These are phyloP conservation scores for Cyberlindnera euphorbiiphila DNA, from an alignment of 805 yeast genomes.

Conservation along the genomic window DNA sequence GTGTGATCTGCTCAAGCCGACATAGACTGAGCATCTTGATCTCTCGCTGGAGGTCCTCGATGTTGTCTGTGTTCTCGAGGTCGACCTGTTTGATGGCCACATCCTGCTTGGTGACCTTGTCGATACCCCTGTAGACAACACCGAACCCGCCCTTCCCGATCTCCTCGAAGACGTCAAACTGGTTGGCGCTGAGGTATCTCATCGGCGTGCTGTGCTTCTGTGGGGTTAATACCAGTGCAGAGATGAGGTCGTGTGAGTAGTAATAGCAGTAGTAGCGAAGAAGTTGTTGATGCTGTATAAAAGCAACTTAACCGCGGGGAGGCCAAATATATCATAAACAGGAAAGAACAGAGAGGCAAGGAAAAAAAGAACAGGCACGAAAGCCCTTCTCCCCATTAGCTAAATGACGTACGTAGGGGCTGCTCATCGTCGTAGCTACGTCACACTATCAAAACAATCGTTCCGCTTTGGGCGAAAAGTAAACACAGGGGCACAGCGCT, in stretches of 20 bases:
- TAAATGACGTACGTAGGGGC: too few relatives aligned
- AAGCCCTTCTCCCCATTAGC: too few relatives aligned
- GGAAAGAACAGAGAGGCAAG: too few relatives aligned
- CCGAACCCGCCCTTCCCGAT: slow-evolving; percentile 98
- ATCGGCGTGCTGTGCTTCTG: too few relatives aligned
- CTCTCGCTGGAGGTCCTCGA: slow-evolving; percentile 89
- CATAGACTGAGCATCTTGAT: slow-evolving; percentile 79
- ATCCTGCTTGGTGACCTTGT: slow-evolving; percentile 63
- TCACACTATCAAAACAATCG: slow-evolving; percentile 4
- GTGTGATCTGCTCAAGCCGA: slow-evolving; percentile 78
- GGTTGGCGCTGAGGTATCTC: slow-evolving; percentile 30
- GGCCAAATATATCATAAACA: too few relatives aligned
- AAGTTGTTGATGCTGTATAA: too few relatives aligned
- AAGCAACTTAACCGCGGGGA: too few relatives aligned
- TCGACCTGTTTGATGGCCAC: slow-evolving; percentile 93
- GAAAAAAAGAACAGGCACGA: too few relatives aligned
- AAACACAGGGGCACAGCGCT: slow-evolving; percentile 10
- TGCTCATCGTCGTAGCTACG: too few relatives aligned
- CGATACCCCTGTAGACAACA: slow-evolving; percentile 83
- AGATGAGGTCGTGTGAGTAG: too few relatives aligned
- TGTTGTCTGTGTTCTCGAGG: slow-evolving; percentile 87
- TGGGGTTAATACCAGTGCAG: neutral
- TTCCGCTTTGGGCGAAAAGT: slow-evolving; percentile 9
- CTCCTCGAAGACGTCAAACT: slow-evolving; percentile 58
- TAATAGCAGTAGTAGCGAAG: too few relatives aligned